Conservation (phyloP, 2,329 filamentous ascomycete genomes). For the Penicillium aurantiogriseum region DNA sequence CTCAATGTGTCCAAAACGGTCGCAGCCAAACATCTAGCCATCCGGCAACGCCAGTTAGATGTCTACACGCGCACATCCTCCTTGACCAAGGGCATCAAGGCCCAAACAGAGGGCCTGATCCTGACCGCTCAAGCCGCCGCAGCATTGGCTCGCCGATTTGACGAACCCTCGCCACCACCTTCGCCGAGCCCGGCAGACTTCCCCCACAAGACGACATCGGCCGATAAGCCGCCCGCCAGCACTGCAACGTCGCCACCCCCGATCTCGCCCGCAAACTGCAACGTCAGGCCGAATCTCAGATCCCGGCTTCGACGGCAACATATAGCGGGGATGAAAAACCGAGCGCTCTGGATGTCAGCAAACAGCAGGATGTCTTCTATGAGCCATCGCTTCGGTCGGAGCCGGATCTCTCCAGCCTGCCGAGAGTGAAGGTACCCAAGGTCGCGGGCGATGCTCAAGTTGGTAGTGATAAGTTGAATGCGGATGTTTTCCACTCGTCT, state of each 20-base stretch:
- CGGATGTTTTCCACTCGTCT: conserved; percentile 54
- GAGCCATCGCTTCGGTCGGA: conserved; percentile 49
- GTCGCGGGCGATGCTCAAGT: conserved; percentile 48
- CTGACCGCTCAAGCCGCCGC: conserved; percentile 61
- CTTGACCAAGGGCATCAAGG: conserved; percentile 61
- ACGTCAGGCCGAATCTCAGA: conserved; percentile 51
- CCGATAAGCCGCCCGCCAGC: conserved; percentile 18
- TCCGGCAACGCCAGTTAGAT: conserved; percentile 62
- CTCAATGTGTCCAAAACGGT: conserved; percentile 68
- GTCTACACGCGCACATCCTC: conserved; percentile 64
- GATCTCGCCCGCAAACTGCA: conserved; percentile 49
- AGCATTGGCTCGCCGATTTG: conserved; percentile 57
- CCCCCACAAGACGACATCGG: conserved; percentile 22
- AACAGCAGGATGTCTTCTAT: conserved; percentile 61
- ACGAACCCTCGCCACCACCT: conserved; percentile 45
- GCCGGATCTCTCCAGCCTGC: conserved; percentile 52
- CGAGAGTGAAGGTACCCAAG: conserved; percentile 56
- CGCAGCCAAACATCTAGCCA: conserved; percentile 60
- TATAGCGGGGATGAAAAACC: conserved; percentile 32
- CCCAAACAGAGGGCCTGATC: conserved; percentile 60
- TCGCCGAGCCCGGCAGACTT: conserved; percentile 27
- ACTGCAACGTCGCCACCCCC: conserved; percentile 32
- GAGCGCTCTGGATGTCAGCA: conserved; percentile 43
- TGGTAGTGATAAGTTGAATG: conserved; percentile 50
- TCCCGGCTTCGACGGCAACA: conserved; percentile 53